A percentile compares a stretch with the other conserved stretches of the same genome.
Conservation (phyloP, 2,329 filamentous ascomycete species). For the Scopulariopsis brevicaulis region DNA sequence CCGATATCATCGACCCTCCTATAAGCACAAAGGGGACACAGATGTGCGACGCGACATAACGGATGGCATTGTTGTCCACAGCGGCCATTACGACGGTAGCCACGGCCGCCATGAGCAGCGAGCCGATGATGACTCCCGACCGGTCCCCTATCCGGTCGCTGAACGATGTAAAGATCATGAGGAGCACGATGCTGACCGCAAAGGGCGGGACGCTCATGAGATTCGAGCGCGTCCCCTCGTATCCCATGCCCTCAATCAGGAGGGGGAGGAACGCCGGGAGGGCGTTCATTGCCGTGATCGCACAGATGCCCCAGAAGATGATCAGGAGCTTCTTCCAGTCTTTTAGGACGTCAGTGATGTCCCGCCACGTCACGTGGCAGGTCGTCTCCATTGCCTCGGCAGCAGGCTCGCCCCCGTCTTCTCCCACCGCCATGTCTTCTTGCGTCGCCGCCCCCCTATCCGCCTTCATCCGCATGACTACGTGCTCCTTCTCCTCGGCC, state of each 20-base stretch:
- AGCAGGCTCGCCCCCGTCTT: constrained; percentile 17
- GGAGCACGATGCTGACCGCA: constrained; percentile 32
- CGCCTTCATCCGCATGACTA: background rate
- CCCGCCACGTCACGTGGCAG: constrained; percentile 38
- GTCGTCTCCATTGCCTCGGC: constrained; percentile 32
- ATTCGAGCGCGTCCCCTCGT: constrained; percentile 35
- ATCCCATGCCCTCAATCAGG: constrained; percentile 40
- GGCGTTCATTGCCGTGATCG: constrained; percentile 37
- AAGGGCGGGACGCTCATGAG: constrained; percentile 47
- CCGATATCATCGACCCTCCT: constrained; percentile 13
- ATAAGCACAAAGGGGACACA: background rate
- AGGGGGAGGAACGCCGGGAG: constrained; percentile 46
- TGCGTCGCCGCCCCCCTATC: constrained; percentile 23
- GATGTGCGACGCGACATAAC: constrained; percentile 16
- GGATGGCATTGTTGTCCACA: constrained; percentile 38
- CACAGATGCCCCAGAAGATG: constrained; percentile 34
- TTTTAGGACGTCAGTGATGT: constrained; percentile 30
- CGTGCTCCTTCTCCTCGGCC: constrained; percentile 27
- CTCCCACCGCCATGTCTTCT: too few species aligned
- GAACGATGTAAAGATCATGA: constrained; percentile 29
- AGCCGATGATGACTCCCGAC: constrained; percentile 38
- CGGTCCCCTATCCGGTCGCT: constrained; percentile 28
- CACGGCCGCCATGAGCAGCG: constrained; percentile 31
- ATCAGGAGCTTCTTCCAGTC: constrained; percentile 41
- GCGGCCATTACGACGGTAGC: constrained; percentile 34